Percentiles rank a stretch among this genome's conserved stretches.
Evolutionary conservation across 2,329 filamentous ascomycete species (phyloP).

Genomic region (Metarhizium sp.): DNA sequence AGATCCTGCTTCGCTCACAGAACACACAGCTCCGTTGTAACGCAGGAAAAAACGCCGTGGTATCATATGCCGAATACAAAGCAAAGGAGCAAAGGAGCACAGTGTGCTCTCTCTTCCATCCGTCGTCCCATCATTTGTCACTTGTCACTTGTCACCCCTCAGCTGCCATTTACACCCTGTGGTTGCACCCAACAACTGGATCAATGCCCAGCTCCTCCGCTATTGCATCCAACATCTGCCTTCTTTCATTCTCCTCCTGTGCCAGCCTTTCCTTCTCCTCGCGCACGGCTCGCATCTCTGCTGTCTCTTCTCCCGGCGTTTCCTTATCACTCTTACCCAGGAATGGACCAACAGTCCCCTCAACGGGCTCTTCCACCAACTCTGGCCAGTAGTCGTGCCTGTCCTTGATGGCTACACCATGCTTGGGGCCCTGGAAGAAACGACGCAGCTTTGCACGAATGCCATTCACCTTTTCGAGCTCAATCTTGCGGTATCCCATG

Average conservation of each 20-base stretch:
- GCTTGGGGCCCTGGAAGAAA: constrained; percentile 37
- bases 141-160: too few relatives aligned
- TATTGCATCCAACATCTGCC: neutral
- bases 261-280: neutral
- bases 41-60: too few relatives aligned
- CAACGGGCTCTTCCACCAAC: constrained; percentile 15
- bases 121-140: too few relatives aligned
- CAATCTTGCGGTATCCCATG: constrained; percentile 16
- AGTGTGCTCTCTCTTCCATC: too few relatives aligned
- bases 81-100: too few relatives aligned
- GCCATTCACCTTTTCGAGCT: constrained; percentile 18
- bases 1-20: too few relatives aligned
- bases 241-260: neutral
- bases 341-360: constrained; percentile 10
- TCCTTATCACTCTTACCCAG: neutral
- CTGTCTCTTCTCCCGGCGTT: neutral
- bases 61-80: too few relatives aligned
- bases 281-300: neutral
- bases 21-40: too few relatives aligned
- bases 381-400: constrained; percentile 18
- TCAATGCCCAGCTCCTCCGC: neutral
- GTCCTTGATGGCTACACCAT: constrained; percentile 16
- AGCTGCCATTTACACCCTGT: neutral
- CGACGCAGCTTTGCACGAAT: constrained; percentile 17
- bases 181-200: neutral